Evolutionary conservation across 768 basidiomycete genomes (phyloP), one percentile per base, ranked within the genome.

Genomic region (Tulasnella sp.): DNA sequence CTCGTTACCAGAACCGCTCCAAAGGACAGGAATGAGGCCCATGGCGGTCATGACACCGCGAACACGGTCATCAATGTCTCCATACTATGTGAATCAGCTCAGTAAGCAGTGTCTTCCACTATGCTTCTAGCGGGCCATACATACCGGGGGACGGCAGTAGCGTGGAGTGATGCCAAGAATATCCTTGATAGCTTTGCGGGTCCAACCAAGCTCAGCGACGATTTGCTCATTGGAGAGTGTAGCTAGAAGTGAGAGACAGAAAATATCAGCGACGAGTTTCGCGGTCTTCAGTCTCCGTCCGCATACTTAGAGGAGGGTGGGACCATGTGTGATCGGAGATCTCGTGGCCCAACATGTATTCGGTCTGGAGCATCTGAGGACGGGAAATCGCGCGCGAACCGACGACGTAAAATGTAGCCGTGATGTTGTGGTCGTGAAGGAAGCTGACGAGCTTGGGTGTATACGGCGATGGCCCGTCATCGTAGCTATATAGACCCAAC

Each of bases 141-240:
- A 19, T 31, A 52, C 50, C 44, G 88, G 88, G 43, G 87, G 83
- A 59, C 87, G 81, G 85, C 73, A 70, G 24, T 69, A 71, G 53
- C 70, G 70, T n/a, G 73, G 74, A 1, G 74, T 73, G n/a, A 76
- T 73, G 60, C 73, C 73, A 55, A 68, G 70, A 41, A 72, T 65
- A 45, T 76, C 74, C 71, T 85, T 82, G 74, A 98, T 93, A 53
- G 83, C 82, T 70, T 87, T 82, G 57, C 85, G 85, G 55, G 91
- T 86, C 85, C 88, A 97, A 52, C 90, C 92, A 38, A 98, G 75
- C 72, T 97, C 92, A 21, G 92, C 93, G 15, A 97, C 90, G 53
- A 94, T 78, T 74, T 94, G 77, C 67, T 78, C 82, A 65, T 80
- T 96, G 44, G 87, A 83, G 62, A 88, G 73, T 41, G 77, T 73